phyloP scores from a whole-genome alignment of 306 rosid species.

The Fragaria vesca region DNA sequence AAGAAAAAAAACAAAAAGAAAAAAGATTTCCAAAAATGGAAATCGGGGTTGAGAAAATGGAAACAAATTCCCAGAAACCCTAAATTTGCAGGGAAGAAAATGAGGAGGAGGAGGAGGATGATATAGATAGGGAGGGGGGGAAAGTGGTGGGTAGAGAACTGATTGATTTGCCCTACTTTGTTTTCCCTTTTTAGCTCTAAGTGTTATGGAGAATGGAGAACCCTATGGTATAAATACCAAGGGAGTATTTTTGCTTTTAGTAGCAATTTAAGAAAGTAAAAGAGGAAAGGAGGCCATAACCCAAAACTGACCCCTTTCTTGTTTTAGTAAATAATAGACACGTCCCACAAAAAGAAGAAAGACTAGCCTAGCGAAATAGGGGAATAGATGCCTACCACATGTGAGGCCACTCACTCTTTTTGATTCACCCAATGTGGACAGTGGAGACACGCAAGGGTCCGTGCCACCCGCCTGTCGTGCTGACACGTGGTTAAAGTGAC shows the following conservation, averaged over 20 bases:
- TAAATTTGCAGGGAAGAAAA: constrained; percentile 9
- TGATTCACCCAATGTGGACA: constrained; percentile 2
- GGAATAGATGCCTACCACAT: constrained; percentile 47
- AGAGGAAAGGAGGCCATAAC: constrained; percentile 33
- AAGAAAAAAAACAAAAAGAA: neutral
- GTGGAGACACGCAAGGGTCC: constrained; percentile 21
- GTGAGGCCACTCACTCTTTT: constrained; percentile 25
- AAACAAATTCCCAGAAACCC: constrained; percentile 34
- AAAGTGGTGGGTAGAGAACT: neutral
- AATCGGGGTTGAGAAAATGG: neutral
- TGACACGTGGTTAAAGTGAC: constrained; percentile 37
- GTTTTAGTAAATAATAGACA: constrained; percentile 46
- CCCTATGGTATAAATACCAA: constrained; percentile 23
- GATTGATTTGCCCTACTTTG: constrained; percentile 20
- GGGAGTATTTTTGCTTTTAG: neutral
- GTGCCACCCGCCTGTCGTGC: constrained; percentile 10
- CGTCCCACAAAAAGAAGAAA: constrained; percentile 49
- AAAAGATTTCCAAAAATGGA: constrained; percentile 34
- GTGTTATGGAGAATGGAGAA: constrained; percentile 12
- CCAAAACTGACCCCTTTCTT: constrained; percentile 52
- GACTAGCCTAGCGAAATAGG: neutral
- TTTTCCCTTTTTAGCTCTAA: neutral
- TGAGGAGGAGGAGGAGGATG: neutral
- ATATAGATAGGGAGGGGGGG: neutral
- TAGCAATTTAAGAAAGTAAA: neutral